Percentiles rank a stretch among this genome's conserved stretches.
These are phyloP conservation scores for Brassica cretica DNA, from an alignment of 345 rosid genomes.

Conservation along the genomic window DNA sequence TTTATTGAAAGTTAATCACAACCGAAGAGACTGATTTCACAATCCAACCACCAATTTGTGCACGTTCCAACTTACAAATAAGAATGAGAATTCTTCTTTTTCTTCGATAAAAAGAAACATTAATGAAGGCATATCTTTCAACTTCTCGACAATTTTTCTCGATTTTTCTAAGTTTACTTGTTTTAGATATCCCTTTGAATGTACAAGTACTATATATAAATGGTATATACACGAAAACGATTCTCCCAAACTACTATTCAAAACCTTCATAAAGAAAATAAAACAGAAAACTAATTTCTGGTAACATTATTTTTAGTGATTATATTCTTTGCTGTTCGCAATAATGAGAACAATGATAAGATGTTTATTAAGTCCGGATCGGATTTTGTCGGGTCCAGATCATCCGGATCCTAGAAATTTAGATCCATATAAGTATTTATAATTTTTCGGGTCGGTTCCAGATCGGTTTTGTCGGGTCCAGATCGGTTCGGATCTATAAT, in stretches of 20 bases:
- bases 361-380: neutral
- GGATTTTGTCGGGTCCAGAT: too few species aligned
- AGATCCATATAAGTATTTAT: too few species aligned
- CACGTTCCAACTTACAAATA: conserved; percentile 39
- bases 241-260: conserved; percentile 5
- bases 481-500: too few species aligned
- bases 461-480: too few species aligned
- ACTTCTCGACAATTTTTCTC: conserved; percentile 11
- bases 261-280: neutral
- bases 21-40: conserved; percentile 40
- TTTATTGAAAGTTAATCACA: conserved; percentile 15
- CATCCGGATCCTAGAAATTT: too few species aligned
- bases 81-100: conserved; percentile 25
- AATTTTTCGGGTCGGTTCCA: too few species aligned
- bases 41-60: conserved; percentile 39
- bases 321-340: neutral
- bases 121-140: conserved; percentile 25
- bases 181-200: conserved; percentile 12
- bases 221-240: conserved; percentile 8
- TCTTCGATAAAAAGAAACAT: conserved; percentile 6
- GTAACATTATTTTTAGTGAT: conserved; percentile 1
- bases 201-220: neutral
- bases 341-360: conserved; percentile 15
- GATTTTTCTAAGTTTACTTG: conserved; percentile 20
- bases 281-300: neutral